Percentiles rank a stretch among this genome's conserved stretches.
These are phyloP conservation scores for Clonostachys byssicola DNA, from an alignment of 2,329 filamentous ascomycete genomes.

Conservation along the genomic window DNA sequence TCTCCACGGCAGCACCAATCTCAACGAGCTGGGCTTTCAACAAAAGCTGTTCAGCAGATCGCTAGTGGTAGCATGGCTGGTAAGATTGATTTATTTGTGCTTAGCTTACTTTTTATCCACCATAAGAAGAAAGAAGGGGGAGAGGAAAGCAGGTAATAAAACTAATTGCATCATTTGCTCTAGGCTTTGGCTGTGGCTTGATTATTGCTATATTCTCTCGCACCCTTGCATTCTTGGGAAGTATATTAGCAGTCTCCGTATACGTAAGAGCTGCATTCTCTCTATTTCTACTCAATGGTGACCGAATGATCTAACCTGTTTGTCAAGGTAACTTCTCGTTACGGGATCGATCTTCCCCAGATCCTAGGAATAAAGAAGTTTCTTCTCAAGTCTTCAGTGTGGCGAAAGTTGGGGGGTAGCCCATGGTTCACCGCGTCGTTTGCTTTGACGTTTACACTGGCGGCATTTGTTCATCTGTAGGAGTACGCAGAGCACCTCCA, in stretches of 20 bases:
- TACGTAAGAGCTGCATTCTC: slow-evolving; percentile 43
- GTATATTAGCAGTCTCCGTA: slow-evolving; percentile 57
- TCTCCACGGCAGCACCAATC: slow-evolving; percentile 7
- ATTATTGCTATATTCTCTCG: slow-evolving; percentile 67
- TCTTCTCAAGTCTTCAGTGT: slow-evolving; percentile 30
- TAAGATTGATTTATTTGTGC: slow-evolving; percentile 14
- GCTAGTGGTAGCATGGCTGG: slow-evolving; percentile 50
- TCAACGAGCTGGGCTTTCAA: slow-evolving; percentile 9
- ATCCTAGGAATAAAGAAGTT: slow-evolving; percentile 29
- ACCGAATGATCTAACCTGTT: slow-evolving; percentile 1
- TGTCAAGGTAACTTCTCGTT: slow-evolving; percentile 34
- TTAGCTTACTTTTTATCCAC: not conserved
- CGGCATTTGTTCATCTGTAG: slow-evolving; percentile 43
- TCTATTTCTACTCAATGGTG: not conserved
- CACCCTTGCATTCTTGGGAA: slow-evolving; percentile 63
- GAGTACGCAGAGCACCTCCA: slow-evolving; percentile 10
- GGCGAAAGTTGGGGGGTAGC: slow-evolving; percentile 49
- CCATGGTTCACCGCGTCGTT: slow-evolving; percentile 67
- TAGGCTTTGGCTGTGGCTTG: slow-evolving; percentile 61
- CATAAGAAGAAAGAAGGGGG: not conserved
- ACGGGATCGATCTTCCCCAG: slow-evolving; percentile 32
- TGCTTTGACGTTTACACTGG: slow-evolving; percentile 67
- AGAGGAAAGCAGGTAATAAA: not conserved
- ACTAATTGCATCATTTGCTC: not conserved
- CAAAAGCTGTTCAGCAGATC: slow-evolving; percentile 39